A percentile compares a stretch with the other conserved stretches of the same genome.
These are phyloP conservation scores for Rosa lucieae DNA, from an alignment of 306 rosid genomes.

Conservation along the genomic window DNA sequence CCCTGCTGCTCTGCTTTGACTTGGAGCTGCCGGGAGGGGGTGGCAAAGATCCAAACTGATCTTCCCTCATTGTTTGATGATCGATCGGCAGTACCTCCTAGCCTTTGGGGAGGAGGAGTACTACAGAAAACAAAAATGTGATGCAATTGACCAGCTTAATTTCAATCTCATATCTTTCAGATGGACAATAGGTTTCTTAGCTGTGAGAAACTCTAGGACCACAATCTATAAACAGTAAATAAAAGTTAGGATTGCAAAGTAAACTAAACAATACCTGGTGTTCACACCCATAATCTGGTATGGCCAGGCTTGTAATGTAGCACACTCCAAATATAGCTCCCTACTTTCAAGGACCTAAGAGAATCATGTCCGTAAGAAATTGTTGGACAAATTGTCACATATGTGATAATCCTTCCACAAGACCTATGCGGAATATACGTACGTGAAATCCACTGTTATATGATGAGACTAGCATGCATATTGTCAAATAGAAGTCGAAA, in stretches of 20 bases:
- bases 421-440: neutral
- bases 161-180: slow-evolving; percentile 9
- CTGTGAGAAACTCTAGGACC: slow-evolving; percentile 4
- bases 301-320: neutral
- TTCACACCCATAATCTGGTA: neutral
- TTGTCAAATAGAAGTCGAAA: slow-evolving; percentile 5
- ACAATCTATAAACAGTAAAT: slow-evolving; percentile 21
- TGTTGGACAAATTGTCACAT: neutral
- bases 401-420: neutral
- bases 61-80: slow-evolving; percentile 30
- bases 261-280: neutral
- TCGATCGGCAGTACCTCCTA: slow-evolving; percentile 18
- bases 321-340: slow-evolving; percentile 12
- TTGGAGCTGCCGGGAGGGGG: slow-evolving; percentile 17
- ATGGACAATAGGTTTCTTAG: neutral
- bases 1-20: slow-evolving; percentile 13
- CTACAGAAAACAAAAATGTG: neutral
- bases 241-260: neutral
- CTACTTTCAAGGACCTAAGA: neutral
- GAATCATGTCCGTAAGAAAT: neutral
- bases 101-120: slow-evolving; percentile 17
- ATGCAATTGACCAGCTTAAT: neutral
- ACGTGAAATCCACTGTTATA: neutral
- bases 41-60: slow-evolving; percentile 11
- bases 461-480: neutral